These are phyloP conservation scores for Pisolithus marmoratus DNA, from an alignment of 768 basidiomycete species.

Conservation along the genomic window DNA sequence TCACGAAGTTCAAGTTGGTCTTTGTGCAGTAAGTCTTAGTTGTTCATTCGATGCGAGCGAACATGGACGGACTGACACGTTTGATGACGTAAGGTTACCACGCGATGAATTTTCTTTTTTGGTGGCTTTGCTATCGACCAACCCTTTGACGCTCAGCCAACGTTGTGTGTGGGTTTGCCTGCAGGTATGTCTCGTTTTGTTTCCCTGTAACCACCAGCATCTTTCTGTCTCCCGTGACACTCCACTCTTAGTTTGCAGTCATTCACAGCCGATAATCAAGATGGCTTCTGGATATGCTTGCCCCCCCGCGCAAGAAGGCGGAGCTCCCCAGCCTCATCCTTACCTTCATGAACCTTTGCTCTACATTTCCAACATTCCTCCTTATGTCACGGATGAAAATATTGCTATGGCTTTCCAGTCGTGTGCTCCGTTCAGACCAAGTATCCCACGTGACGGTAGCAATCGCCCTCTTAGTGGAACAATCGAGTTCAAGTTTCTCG, in stretches of 20 bases:
- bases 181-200: constrained; percentile 15
- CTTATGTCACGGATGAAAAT: constrained; percentile 69
- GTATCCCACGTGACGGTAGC: constrained; percentile 56
- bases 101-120: constrained; percentile 22
- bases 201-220: neutral
- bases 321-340: constrained; percentile 52
- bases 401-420: constrained; percentile 66
- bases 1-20: no score
- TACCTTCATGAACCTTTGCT: constrained; percentile 81
- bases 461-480: constrained; percentile 56
- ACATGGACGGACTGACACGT: no score
- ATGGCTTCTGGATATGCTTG: constrained; percentile 33
- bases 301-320: constrained; percentile 26
- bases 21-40: no score
- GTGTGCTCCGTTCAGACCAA: constrained; percentile 80
- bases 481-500: constrained; percentile 79
- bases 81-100: constrained; percentile 27
- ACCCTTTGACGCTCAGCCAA: constrained; percentile 26
- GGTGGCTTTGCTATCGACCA: constrained; percentile 20
- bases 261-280: constrained; percentile 25
- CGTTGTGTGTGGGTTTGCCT: constrained; percentile 24
- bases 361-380: constrained; percentile 74
- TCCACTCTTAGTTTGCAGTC: constrained; percentile 9
- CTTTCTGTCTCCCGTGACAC: neutral
- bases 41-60: no score